These are phyloP conservation scores for Candida sp. DNA, from an alignment of 1,139 yeast genomes.

Conservation along the genomic window DNA sequence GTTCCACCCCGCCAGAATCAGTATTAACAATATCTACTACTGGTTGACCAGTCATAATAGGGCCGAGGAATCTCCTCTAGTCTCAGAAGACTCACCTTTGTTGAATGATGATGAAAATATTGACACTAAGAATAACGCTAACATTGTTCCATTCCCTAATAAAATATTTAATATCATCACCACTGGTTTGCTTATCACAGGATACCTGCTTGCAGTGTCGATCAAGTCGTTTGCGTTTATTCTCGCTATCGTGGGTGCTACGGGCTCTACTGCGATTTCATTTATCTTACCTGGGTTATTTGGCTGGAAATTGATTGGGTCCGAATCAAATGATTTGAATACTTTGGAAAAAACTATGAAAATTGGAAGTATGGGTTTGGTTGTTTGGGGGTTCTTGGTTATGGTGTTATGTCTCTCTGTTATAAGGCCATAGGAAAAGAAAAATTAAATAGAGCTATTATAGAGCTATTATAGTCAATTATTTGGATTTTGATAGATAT, in stretches of 20 bases:
- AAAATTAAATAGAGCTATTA: not conserved
- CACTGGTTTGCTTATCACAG: slow-evolving; percentile 34
- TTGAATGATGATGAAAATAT: slow-evolving; percentile 1
- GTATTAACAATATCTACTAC: slow-evolving; percentile 70
- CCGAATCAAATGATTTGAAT: slow-evolving; percentile 23
- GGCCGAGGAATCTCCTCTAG: slow-evolving; percentile 11
- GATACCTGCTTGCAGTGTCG: slow-evolving; percentile 43
- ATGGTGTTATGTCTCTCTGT: slow-evolving; percentile 41
- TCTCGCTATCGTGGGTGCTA: slow-evolving; percentile 57
- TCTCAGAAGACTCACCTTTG: slow-evolving; percentile 5
- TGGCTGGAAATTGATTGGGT: slow-evolving; percentile 47
- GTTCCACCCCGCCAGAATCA: slow-evolving; percentile 89
- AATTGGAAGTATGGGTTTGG: slow-evolving; percentile 26
- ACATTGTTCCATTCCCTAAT: slow-evolving; percentile 50
- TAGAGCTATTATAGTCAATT: no score
- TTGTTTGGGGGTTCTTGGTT: slow-evolving; percentile 40
- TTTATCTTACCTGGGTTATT: slow-evolving; percentile 59
- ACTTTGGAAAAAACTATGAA: slow-evolving; percentile 21
- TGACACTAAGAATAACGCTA: slow-evolving; percentile 11
- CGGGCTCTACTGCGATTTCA: slow-evolving; percentile 59
- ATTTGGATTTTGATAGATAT: no score
- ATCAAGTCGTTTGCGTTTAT: slow-evolving; percentile 54
- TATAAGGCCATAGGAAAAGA: slow-evolving; percentile 10
- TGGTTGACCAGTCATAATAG: slow-evolving; percentile 31
- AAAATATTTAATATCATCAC: slow-evolving; percentile 48